These are phyloP conservation scores for Termitomyces sp. DNA, from an alignment of 768 basidiomycete species.

Conservation along the genomic window DNA sequence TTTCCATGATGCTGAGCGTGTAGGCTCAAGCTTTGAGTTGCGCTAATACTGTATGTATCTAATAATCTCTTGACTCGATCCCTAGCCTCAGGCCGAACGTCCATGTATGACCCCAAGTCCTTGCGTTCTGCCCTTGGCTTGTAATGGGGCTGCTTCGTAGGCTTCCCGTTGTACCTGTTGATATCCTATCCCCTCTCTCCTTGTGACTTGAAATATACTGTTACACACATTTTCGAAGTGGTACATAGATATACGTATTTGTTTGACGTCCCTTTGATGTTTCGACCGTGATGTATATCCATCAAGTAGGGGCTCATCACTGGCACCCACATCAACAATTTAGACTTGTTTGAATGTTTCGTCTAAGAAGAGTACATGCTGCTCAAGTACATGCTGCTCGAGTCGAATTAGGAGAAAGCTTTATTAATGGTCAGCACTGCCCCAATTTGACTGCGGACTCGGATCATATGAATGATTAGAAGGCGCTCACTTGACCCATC, in stretches of 20 bases:
- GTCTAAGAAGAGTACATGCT: no score
- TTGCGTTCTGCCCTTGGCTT: slow-evolving; percentile 12
- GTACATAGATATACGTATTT: not conserved
- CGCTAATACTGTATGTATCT: slow-evolving; percentile 44
- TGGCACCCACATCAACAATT: no score
- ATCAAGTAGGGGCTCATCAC: no score
- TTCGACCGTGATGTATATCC: no score
- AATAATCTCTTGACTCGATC: slow-evolving; percentile 13
- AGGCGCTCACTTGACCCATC: not conserved
- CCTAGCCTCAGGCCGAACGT: slow-evolving; percentile 11
- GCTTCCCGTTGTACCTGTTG: slow-evolving; percentile 9
- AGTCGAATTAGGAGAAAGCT: no score
- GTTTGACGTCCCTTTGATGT: no score
- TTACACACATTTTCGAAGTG: not conserved
- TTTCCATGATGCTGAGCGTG: slow-evolving; percentile 69
- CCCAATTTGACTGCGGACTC: not conserved
- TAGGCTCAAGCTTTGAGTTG: slow-evolving; percentile 83
- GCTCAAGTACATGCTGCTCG: no score
- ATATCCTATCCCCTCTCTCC: slow-evolving; percentile 3
- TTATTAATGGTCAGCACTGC: no score
- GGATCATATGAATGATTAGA: not conserved
- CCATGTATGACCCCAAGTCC: not conserved
- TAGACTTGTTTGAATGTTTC: no score
- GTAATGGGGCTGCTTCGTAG: slow-evolving; percentile 12
- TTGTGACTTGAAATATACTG: slow-evolving; percentile 6